Evolutionary conservation across 169 alveolate genomes (phyloP).

Genomic region (Plasmodium chabaudi): DNA sequence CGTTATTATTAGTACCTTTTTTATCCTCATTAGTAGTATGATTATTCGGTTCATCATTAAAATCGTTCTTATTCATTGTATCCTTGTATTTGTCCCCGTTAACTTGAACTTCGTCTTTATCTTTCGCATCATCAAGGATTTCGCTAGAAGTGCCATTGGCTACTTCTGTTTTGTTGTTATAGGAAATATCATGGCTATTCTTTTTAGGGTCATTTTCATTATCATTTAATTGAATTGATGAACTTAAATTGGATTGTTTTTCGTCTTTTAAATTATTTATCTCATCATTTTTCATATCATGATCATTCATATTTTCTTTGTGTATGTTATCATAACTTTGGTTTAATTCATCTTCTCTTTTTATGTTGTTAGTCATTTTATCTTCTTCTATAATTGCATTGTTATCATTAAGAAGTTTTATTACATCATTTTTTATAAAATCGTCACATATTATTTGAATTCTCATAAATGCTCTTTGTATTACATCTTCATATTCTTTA

Average conservation of each 20-base stretch:
- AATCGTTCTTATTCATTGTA: neutral
- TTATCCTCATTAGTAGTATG: neutral
- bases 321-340: neutral
- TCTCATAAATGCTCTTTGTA: conserved; percentile 88
- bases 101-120: neutral
- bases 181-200: neutral
- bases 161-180: neutral
- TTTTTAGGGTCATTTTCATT: neutral
- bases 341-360: conserved; percentile 37
- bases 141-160: neutral
- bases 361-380: conserved; percentile 30
- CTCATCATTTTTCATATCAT: neutral
- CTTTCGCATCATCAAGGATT: neutral
- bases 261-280: neutral
- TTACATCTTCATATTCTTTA: conserved; percentile 85
- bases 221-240: neutral
- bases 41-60: neutral
- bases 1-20: conserved; percentile 2
- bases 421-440: conserved; percentile 71
- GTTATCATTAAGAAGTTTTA: conserved; percentile 70
- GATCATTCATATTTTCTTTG: neutral
- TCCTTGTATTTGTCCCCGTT: neutral
- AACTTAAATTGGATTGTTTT: neutral
- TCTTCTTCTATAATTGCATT: conserved; percentile 80
- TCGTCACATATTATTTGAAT: conserved; percentile 79